Conservation (phyloP, 1,139 yeast genomes). For the Yamadazyma trypodendri region DNA sequence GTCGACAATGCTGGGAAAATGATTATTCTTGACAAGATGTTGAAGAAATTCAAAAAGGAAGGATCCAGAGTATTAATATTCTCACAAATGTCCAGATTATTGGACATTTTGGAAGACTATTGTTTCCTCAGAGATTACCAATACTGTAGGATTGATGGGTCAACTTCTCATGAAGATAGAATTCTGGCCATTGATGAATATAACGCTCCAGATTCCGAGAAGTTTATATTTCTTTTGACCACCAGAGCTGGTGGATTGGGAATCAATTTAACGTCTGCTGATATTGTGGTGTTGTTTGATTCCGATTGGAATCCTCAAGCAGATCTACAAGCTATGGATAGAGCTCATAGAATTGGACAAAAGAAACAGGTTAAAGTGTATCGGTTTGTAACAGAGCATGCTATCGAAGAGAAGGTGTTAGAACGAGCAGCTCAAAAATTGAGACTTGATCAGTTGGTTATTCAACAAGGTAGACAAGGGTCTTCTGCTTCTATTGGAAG, state of each 20-base stretch:
- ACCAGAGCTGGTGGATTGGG: conserved; percentile 99
- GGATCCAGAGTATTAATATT: conserved; percentile 92
- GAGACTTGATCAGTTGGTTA: conserved; percentile 89
- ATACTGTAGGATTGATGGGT: conserved; percentile 93
- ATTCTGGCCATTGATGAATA: conserved; percentile 89
- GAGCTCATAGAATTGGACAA: conserved; percentile 98
- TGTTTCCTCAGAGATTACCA: conserved; percentile 80
- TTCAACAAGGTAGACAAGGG: conserved; percentile 82
- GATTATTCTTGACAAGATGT: conserved; percentile 81
- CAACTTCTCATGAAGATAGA: conserved; percentile 92
- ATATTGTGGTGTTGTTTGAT: conserved; percentile 84
- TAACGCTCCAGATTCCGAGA: conserved; percentile 77
- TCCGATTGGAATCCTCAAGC: conserved; percentile 99
- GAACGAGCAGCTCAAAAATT: conserved; percentile 96
- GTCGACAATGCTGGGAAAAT: conserved; percentile 86
- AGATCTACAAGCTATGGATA: conserved; percentile 97
- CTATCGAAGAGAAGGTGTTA: conserved; percentile 92
- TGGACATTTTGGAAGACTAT: conserved; percentile 92
- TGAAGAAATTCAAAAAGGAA: conserved; percentile 66
- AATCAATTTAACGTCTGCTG: conserved; percentile 90
- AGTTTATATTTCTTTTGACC: conserved; percentile 82
- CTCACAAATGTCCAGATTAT: conserved; percentile 90
- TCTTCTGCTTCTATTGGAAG: conserved; percentile 39
- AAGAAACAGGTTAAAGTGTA: conserved; percentile 92
- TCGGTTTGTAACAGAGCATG: conserved; percentile 91